Percentiles rank a stretch among this genome's conserved stretches.
These are phyloP conservation scores for Mortierella sp. DNA, from an alignment of 371 early-diverging fungal species.

Conservation along the genomic window DNA sequence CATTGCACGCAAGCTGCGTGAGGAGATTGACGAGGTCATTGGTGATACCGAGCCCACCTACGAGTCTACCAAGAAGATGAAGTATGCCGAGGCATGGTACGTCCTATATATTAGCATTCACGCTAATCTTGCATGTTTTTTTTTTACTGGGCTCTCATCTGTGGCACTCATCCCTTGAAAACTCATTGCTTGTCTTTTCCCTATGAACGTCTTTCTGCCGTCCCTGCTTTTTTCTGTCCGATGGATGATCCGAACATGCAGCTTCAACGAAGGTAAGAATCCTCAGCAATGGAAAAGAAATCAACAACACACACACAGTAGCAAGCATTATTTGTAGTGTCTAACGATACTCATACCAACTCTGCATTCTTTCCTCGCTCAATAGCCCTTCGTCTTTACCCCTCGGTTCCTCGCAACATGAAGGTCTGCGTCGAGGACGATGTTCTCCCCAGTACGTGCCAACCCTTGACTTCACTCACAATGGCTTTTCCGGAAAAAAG, in stretches of 20 bases:
- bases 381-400: constrained; percentile 76
- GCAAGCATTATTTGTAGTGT: background rate
- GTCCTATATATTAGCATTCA: background rate
- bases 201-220: background rate
- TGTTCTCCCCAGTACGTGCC: constrained; percentile 65
- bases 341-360: background rate
- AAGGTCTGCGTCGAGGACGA: constrained; percentile 79
- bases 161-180: background rate
- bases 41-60: constrained; percentile 47
- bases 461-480: background rate
- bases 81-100: constrained; percentile 56
- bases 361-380: background rate
- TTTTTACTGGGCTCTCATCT: background rate
- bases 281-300: background rate
- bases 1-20: constrained; percentile 66
- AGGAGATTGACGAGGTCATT: constrained; percentile 66
- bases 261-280: constrained; percentile 9
- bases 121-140: background rate
- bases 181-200: background rate
- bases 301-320: background rate
- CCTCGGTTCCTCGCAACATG: constrained; percentile 77
- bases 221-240: background rate
- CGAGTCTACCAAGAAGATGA: constrained; percentile 52
- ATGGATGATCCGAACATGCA: background rate
- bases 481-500: too few species aligned